Evolutionary conservation across 257 asterid species (phyloP), one percentile per base, ranked within the genome.

Genomic region (Knoxia roxburghii): DNA sequence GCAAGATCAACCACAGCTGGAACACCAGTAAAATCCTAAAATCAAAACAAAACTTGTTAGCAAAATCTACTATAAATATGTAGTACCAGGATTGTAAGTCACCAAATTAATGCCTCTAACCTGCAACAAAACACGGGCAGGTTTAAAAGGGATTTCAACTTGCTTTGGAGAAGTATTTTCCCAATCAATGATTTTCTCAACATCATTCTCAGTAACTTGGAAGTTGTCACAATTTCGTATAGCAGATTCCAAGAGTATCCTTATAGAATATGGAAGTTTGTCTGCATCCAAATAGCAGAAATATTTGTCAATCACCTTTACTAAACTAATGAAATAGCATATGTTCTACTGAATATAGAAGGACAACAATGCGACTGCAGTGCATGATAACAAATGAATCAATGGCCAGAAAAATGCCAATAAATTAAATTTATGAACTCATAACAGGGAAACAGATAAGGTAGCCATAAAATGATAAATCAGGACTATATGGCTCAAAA

Each of bases 1-100:
- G 98, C 96, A 45, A 91, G 96, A 82, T 91, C 98, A 73, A 91
- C 98, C 64, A 89, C 89, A 74, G 95, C 91, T 49, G 96, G 98
- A 76, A 91, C 98, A 79, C 98, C 98, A 77, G 98, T 91, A 70
- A 91, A 91, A 80, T 91, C 98, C 98, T 91, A 79, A 37, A 51
- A 59, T 9, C 40, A 18, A 37, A 24, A 58, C 20, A 60, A 64
- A 27, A 7, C 15, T 61, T 12, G 29, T 68, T 62, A 61, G 26
- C 35, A 75, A 52, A 35, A 46, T 20, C 23, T 14, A 55, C 2
- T 12, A 29, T 29, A 35, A 32, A 33, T 35, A 59, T 3, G 27
- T 2, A 30, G 24, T 5, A n/a, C 7, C 26, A 20, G 13, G 29
- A 10, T 48, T 17, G 12, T 37, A 57, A 40, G 24, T 55, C 56